Conservation (phyloP, 2,329 filamentous ascomycete genomes). For the Aspergillus neoniger region DNA sequence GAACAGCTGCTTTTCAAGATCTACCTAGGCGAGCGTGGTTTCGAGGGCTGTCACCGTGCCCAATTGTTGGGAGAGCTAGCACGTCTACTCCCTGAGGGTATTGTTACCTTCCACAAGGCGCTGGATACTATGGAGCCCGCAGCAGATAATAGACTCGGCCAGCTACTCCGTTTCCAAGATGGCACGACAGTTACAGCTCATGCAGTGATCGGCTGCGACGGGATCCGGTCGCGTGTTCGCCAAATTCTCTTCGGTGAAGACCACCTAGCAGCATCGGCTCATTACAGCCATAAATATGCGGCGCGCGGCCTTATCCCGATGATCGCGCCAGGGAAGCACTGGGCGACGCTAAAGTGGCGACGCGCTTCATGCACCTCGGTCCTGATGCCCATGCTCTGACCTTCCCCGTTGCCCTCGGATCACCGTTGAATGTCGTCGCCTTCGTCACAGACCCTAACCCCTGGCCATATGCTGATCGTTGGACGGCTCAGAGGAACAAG, state of each 20-base stretch:
- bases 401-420: slow-evolving; percentile 41
- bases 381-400: slow-evolving; percentile 59
- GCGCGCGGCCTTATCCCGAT: slow-evolving; percentile 65
- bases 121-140: slow-evolving; percentile 29
- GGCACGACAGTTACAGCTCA: background rate
- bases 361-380: slow-evolving; percentile 58
- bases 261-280: slow-evolving; percentile 45
- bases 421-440: slow-evolving; percentile 22
- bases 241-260: slow-evolving; percentile 47
- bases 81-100: slow-evolving; percentile 39
- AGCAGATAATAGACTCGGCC: slow-evolving; percentile 18
- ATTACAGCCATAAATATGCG: slow-evolving; percentile 60
- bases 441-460: slow-evolving; percentile 19
- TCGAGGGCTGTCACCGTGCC: slow-evolving; percentile 33
- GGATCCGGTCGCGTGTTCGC: slow-evolving; percentile 59
- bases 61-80: slow-evolving; percentile 46
- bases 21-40: slow-evolving; percentile 7
- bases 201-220: slow-evolving; percentile 59
- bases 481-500: slow-evolving; percentile 8
- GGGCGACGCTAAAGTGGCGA: slow-evolving; percentile 51
- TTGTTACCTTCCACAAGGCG: slow-evolving; percentile 38
- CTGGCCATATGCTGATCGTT: slow-evolving; percentile 14
- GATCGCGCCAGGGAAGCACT: slow-evolving; percentile 52
- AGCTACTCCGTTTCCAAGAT: slow-evolving; percentile 1
- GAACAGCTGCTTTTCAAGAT: slow-evolving; percentile 18